Percentiles rank a stretch among this genome's conserved stretches.
phyloP scores from a whole-genome alignment of 1,284 basidiomycete species.

The Rhodotorula glutinis region DNA sequence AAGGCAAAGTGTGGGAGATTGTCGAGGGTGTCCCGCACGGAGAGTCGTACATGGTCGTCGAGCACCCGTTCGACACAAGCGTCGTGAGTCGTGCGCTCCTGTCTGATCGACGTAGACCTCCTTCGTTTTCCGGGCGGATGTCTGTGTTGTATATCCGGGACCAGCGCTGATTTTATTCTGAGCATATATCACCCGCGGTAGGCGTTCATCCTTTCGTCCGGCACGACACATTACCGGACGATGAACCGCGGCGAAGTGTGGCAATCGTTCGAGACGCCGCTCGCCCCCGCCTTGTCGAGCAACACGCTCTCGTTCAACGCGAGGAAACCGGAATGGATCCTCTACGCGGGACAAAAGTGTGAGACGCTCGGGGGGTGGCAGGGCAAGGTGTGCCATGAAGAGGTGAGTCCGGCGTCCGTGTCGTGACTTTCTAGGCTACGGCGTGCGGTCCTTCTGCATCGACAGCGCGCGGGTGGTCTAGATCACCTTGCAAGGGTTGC shows the following conservation, averaged over 20 bases:
- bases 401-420: constrained; percentile 52
- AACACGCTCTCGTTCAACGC: constrained; percentile 80
- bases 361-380: constrained; percentile 59
- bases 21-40: constrained; percentile 64
- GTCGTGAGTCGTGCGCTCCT: constrained; percentile 55
- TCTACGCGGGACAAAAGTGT: constrained; percentile 79
- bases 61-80: constrained; percentile 79
- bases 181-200: constrained; percentile 44
- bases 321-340: constrained; percentile 57
- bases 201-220: constrained; percentile 77
- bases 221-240: constrained; percentile 74
- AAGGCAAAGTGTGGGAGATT: constrained; percentile 75
- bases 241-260: constrained; percentile 79
- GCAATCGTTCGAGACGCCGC: constrained; percentile 70
- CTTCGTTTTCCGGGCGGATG: neutral
- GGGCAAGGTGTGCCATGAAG: constrained; percentile 67
- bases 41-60: constrained; percentile 68
- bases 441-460: too few species aligned
- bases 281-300: constrained; percentile 59
- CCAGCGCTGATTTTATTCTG: too few species aligned
- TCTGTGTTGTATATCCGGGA: too few species aligned
- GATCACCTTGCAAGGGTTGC: too few species aligned
- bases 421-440: too few species aligned
- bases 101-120: neutral
- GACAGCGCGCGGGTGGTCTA: too few species aligned